Evolutionary conservation across 2,329 filamentous ascomycete genomes (phyloP).

Genomic region (Cercospora sojina): DNA sequence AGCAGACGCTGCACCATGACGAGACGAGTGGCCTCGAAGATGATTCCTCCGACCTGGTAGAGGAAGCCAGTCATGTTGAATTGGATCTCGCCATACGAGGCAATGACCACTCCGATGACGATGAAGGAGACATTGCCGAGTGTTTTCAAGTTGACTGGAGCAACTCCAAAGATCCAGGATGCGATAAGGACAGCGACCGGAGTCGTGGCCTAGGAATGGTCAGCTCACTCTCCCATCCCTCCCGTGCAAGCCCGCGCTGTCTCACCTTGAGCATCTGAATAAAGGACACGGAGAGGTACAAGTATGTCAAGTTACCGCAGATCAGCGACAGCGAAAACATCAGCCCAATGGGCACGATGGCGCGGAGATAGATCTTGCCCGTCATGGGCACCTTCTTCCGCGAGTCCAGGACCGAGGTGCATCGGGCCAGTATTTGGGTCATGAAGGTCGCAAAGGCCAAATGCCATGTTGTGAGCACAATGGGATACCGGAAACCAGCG

Average conservation of each 20-base stretch:
- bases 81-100: slow-evolving; percentile 91
- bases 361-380: slow-evolving; percentile 84
- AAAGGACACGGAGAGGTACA: slow-evolving; percentile 93
- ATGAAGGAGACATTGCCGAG: slow-evolving; percentile 94
- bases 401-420: slow-evolving; percentile 85
- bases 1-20: slow-evolving; percentile 82
- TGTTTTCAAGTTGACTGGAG: slow-evolving; percentile 78
- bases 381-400: slow-evolving; percentile 98
- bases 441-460: slow-evolving; percentile 88
- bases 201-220: slow-evolving; percentile 70
- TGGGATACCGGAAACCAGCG: slow-evolving; percentile 69
- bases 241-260: neutral
- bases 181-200: slow-evolving; percentile 89
- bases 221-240: slow-evolving; percentile 11
- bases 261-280: slow-evolving; percentile 97
- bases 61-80: slow-evolving; percentile 80
- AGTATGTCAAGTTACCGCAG: slow-evolving; percentile 92
- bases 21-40: slow-evolving; percentile 78
- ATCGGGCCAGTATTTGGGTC: slow-evolving; percentile 89
- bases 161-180: slow-evolving; percentile 82
- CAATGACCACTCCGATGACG: slow-evolving; percentile 90
- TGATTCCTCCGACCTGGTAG: slow-evolving; percentile 73
- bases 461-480: slow-evolving; percentile 95
- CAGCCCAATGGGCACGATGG: slow-evolving; percentile 90
- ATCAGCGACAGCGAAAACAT: slow-evolving; percentile 97